Evolutionary conservation across 2,329 filamentous ascomycete genomes (phyloP), one percentile per base, ranked within the genome.

Genomic region (Colletotrichum zoysiae): DNA sequence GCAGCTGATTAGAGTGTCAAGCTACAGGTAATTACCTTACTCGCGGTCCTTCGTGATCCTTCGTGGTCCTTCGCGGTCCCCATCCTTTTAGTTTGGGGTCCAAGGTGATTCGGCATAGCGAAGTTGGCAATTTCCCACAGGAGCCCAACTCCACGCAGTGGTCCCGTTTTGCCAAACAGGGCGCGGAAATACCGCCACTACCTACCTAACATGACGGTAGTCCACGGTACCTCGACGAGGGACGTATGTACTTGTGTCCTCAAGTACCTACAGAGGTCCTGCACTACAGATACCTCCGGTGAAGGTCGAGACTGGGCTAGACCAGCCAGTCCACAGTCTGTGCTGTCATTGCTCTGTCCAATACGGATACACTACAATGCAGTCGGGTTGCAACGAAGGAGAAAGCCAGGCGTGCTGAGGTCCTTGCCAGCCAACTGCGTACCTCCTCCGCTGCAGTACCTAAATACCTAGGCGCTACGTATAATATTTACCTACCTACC

Each of bases 31-130:
- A 30, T 53, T 23, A 35, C n/a, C 40, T 60, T 46, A 35, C 57
- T 60, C 40, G 40, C 40, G 40, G 23, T n/a, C 26, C 23, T 30
- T 44, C 7, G 2, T 7, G 16, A 5, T 38, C 55, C 12, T 30
- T 46, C 14, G 20, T 2, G 2, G 20, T 38, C n/a, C 9, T 30
- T 44, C n/a, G 18, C 16, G 18, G 20, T 40, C 35, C 5, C 35
- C 35, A 20, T 33, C 50, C 14, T 53, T 26, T 53, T 33, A 16
- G 8, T 23, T 33, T 18, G 1, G 16, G 42, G 5, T 5, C 16
- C 38, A 30, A 33, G 26, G 12, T 57, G 35, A 57, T 83, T 88
- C 76, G 92, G 90, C 93, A 95, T 95, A 81, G 76, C 70, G 64
- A 69, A 23, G 51, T 50, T 60, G 51, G 30, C 30, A 56, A 56